Percentiles rank a stretch among this genome's conserved stretches.
Conservation (phyloP, 148 eudicot species). For the Chenopodium suecicum region DNA sequence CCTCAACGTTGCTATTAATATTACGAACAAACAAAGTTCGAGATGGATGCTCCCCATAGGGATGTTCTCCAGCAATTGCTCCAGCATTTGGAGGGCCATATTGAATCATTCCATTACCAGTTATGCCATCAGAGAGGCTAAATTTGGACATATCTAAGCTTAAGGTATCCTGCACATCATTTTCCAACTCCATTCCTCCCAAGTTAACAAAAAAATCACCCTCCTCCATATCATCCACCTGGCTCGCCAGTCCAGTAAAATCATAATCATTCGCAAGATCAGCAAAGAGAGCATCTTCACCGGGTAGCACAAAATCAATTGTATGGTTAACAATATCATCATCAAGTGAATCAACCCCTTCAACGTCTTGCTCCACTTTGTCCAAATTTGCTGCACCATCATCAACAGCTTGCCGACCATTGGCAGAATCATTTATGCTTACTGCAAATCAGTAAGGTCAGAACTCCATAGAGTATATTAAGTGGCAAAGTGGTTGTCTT, state of each 20-base stretch:
- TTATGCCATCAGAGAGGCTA: constrained; percentile 57
- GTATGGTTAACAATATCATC: constrained; percentile 40
- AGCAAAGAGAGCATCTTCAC: constrained; percentile 87
- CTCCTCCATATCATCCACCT: constrained; percentile 68
- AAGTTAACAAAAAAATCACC: constrained; percentile 78
- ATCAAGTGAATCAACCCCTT: constrained; percentile 44
- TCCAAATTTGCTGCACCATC: constrained; percentile 43
- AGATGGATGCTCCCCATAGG: constrained; percentile 87
- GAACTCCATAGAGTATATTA: neutral
- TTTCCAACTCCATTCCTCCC: constrained; percentile 88
- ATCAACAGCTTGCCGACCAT: constrained; percentile 45
- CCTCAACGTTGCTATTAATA: constrained; percentile 89
- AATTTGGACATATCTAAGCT: constrained; percentile 47
- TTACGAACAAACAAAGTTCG: constrained; percentile 89
- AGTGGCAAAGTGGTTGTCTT: too few relatives aligned
- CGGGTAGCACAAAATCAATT: constrained; percentile 67
- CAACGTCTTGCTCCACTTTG: constrained; percentile 39
- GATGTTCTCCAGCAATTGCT: constrained; percentile 80
- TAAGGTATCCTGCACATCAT: constrained; percentile 51
- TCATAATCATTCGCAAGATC: constrained; percentile 71
- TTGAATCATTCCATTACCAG: constrained; percentile 50
- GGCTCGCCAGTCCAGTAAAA: constrained; percentile 41
- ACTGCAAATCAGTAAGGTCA: constrained; percentile 41
- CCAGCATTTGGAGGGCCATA: constrained; percentile 51
- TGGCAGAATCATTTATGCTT: constrained; percentile 36